Conservation (phyloP, 345 rosid genomes). For the Bretschneidera sinensis region DNA sequence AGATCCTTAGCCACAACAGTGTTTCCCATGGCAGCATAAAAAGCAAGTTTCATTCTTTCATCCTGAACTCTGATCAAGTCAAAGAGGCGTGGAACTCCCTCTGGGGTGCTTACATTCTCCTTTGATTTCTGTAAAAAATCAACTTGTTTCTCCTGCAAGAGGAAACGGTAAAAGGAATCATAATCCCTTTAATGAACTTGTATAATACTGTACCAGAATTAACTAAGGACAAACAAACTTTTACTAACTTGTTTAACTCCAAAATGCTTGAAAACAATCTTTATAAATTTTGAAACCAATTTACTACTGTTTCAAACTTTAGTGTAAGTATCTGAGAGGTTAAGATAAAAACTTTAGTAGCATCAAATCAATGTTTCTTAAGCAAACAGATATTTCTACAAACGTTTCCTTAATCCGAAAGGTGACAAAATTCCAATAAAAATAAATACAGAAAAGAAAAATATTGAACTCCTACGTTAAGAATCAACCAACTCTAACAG, state of each 20-base stretch:
- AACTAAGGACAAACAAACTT: background rate
- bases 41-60: conserved; percentile 93
- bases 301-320: background rate
- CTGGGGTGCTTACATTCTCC: conserved; percentile 69
- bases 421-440: background rate
- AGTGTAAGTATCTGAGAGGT: too few relatives aligned
- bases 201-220: background rate
- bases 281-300: background rate
- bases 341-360: background rate
- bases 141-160: conserved; percentile 79
- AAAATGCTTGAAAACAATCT: background rate
- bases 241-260: background rate
- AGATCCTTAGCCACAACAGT: conserved; percentile 85
- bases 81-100: conserved; percentile 90
- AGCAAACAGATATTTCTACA: background rate
- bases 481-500: background rate
- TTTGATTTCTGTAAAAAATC: conserved; percentile 54
- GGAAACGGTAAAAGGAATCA: conserved; percentile 14
- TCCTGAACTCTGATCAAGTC: conserved; percentile 80
- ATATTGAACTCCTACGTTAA: background rate
- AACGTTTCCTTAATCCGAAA: background rate
- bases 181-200: conserved; percentile 9
- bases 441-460: too few relatives aligned
- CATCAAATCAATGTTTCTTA: too few relatives aligned
- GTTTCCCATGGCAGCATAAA: conserved; percentile 76